Evolutionary conservation across 768 basidiomycete genomes (phyloP).

Genomic region (Chalciporus pseudorubinellus): DNA sequence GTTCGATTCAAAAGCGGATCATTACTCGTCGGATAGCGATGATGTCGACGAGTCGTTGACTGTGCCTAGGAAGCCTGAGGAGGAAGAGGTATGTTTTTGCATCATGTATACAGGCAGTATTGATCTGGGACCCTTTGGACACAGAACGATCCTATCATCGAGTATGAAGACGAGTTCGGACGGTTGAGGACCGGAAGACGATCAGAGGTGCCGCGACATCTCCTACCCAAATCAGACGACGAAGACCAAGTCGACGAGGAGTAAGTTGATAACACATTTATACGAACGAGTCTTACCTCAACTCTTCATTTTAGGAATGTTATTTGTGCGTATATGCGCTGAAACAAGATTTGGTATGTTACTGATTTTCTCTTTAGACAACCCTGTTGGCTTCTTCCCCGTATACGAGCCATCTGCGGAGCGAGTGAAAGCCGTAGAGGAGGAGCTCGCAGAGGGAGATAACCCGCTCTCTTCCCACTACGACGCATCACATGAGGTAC

Average conservation of each 20-base stretch:
- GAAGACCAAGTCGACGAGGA: slow-evolving; percentile 51
- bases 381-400: slow-evolving; percentile 84
- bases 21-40: slow-evolving; percentile 67
- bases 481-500: slow-evolving; percentile 77
- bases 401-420: slow-evolving; percentile 84
- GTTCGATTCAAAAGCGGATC: slow-evolving; percentile 66
- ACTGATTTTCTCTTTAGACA: slow-evolving; percentile 45
- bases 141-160: slow-evolving; percentile 75
- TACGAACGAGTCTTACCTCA: not conserved
- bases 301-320: slow-evolving; percentile 45
- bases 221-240: slow-evolving; percentile 46
- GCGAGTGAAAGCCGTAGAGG: slow-evolving; percentile 69
- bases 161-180: slow-evolving; percentile 87
- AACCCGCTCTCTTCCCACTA: slow-evolving; percentile 78
- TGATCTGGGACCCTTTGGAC: slow-evolving; percentile 2
- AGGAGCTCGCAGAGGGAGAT: slow-evolving; percentile 61
- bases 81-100: slow-evolving; percentile 36
- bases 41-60: slow-evolving; percentile 77
- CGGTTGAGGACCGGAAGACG: slow-evolving; percentile 64
- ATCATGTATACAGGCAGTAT: not conserved
- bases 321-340: slow-evolving; percentile 43
- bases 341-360: not conserved
- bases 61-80: slow-evolving; percentile 45
- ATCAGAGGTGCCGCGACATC: slow-evolving; percentile 75
- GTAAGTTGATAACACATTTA: slow-evolving; percentile 35